Conservation (phyloP, 208 protist genomes). For the Trypanosoma vivax region DNA sequence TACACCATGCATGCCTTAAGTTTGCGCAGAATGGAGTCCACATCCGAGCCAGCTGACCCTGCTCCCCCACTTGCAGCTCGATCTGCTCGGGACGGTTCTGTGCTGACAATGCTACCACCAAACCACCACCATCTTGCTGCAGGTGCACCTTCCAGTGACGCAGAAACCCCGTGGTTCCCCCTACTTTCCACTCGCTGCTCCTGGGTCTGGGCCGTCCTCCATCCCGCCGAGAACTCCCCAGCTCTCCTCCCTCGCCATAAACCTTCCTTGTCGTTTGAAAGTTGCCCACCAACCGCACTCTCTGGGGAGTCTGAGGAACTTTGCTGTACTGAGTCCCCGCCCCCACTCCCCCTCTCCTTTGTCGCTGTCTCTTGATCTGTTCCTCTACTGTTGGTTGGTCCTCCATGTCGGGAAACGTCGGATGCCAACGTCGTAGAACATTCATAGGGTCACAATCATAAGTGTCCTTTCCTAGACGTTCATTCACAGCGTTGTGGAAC, state of each 20-base stretch:
- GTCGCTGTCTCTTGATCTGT: constrained; percentile 12
- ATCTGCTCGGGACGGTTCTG: background rate
- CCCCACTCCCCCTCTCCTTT: constrained; percentile 8
- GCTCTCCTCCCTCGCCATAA: background rate
- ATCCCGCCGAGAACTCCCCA: constrained; percentile 1
- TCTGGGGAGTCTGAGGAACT: background rate
- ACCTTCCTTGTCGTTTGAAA: background rate
- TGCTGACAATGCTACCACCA: background rate
- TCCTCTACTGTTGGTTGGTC: constrained; percentile 65
- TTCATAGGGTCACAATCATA: constrained; percentile 72
- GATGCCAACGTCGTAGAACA: constrained; percentile 82
- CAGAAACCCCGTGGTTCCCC: background rate
- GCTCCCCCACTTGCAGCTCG: constrained; percentile 7
- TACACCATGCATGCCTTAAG: constrained; percentile 76
- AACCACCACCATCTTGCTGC: constrained; percentile 1
- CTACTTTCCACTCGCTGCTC: background rate
- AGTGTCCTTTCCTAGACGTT: constrained; percentile 53
- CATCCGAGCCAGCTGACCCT: constrained; percentile 45
- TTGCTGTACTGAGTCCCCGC: constrained; percentile 2
- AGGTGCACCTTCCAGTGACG: background rate
- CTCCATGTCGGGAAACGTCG: constrained; percentile 80
- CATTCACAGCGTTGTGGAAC: constrained; percentile 87
- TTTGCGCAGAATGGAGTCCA: constrained; percentile 42
- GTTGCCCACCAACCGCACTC: background rate
- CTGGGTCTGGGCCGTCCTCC: background rate